Conservation (phyloP, 2,329 filamentous ascomycete genomes). For the Fusarium circinatum region DNA sequence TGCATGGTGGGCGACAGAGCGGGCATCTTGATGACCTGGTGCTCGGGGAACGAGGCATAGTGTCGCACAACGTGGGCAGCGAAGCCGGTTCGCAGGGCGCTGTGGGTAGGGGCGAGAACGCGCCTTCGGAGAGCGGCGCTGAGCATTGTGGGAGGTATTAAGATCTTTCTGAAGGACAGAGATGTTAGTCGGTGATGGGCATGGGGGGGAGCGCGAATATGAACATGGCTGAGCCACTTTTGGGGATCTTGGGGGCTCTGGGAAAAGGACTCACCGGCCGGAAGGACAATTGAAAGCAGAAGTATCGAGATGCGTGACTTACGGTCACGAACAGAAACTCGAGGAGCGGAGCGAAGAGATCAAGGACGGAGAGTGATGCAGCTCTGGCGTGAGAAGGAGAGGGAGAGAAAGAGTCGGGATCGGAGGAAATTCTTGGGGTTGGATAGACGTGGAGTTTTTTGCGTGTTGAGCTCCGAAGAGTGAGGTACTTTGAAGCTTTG, state of each 20-base stretch:
- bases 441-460: constrained; percentile 51
- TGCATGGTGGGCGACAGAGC: constrained; percentile 98
- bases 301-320: constrained; percentile 35
- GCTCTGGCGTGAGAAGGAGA: constrained; percentile 47
- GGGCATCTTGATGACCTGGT: constrained; percentile 97
- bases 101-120: constrained; percentile 62
- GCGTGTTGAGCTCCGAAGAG: constrained; percentile 53
- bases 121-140: constrained; percentile 72
- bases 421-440: constrained; percentile 52
- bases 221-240: constrained; percentile 25
- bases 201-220: constrained; percentile 34
- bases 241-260: not conserved
- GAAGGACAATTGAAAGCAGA: constrained; percentile 40
- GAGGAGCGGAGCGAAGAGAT: constrained; percentile 27
- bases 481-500: constrained; percentile 49
- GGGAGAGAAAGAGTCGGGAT: constrained; percentile 47
- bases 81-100: constrained; percentile 62
- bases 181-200: constrained; percentile 35
- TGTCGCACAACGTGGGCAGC: constrained; percentile 68
- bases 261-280: constrained; percentile 37
- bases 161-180: constrained; percentile 42
- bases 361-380: constrained; percentile 40
- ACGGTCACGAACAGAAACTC: constrained; percentile 31
- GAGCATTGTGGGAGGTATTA: constrained; percentile 61
- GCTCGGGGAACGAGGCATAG: constrained; percentile 89